These are phyloP conservation scores for Pseudofabraea citricarpa DNA, from an alignment of 2,329 filamentous ascomycete species.

Conservation along the genomic window DNA sequence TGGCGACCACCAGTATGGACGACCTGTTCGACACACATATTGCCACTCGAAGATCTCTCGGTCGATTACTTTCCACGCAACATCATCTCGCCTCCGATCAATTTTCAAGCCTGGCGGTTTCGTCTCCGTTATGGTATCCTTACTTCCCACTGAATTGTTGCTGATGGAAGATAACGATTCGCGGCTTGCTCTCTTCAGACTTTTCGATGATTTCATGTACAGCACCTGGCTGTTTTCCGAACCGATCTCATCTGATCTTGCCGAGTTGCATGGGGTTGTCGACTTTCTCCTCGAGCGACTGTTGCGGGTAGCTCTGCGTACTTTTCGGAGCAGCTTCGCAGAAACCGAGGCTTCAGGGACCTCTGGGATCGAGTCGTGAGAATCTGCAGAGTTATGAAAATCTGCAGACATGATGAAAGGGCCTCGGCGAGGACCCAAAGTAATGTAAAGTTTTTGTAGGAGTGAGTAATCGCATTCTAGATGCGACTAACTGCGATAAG, in stretches of 20 bases:
- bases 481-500: no score
- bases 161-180: not conserved
- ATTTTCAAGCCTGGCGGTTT: not conserved
- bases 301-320: no score
- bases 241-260: not conserved
- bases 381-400: no score
- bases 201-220: not conserved
- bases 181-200: not conserved
- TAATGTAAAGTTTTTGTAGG: no score
- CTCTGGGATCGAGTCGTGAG: not conserved
- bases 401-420: no score
- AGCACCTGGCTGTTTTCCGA: not conserved
- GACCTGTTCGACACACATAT: constrained; percentile 22
- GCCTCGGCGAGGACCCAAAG: no score
- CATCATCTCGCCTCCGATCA: constrained; percentile 9
- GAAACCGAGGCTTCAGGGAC: not conserved
- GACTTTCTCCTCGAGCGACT: not conserved
- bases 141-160: not conserved
- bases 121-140: not conserved
- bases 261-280: not conserved
- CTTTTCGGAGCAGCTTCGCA: not conserved
- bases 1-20: constrained; percentile 28
- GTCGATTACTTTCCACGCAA: constrained; percentile 23
- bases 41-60: constrained; percentile 27
- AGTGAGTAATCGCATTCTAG: no score